Percentiles rank a stretch among this genome's conserved stretches.
These are phyloP conservation scores for Amylostereum areolatum DNA, from an alignment of 1,284 basidiomycete species.

Conservation along the genomic window DNA sequence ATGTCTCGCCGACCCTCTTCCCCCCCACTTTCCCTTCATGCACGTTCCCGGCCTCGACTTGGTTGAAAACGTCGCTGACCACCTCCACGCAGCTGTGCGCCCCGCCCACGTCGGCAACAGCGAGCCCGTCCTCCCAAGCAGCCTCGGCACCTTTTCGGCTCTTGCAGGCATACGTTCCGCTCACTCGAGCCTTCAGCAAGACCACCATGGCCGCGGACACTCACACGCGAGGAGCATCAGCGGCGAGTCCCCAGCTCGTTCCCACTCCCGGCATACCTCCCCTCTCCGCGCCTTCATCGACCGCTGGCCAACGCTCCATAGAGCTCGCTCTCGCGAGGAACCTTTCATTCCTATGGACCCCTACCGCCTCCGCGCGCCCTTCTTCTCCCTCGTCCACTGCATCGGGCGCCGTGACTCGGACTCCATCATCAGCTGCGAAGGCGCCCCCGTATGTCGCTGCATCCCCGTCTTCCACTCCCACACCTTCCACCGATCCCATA, in stretches of 20 bases:
- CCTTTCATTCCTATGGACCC: constrained; percentile 45
- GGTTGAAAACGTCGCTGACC: background rate
- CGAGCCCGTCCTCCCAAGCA: constrained; percentile 8
- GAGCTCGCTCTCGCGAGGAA: constrained; percentile 36
- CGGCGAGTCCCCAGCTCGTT: constrained; percentile 18
- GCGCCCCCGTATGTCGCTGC: constrained; percentile 6
- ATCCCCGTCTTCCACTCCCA: constrained; percentile 5
- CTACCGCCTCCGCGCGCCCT: constrained; percentile 2
- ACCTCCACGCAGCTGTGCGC: constrained; percentile 4
- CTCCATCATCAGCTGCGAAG: background rate
- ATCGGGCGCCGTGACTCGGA: background rate
- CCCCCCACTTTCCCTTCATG: background rate
- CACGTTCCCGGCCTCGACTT: background rate
- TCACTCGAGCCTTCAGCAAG: background rate
- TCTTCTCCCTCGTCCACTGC: background rate
- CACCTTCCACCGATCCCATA: constrained; percentile 13
- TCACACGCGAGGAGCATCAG: constrained; percentile 10
- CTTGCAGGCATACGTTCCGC: constrained; percentile 4
- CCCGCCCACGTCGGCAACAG: constrained; percentile 3
- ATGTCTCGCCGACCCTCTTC: background rate
- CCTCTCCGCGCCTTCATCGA: constrained; percentile 32
- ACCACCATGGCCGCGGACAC: background rate
- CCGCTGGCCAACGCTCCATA: constrained; percentile 29
- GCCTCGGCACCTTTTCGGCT: background rate
- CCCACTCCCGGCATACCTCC: constrained; percentile 37